Percentiles rank a stretch among this genome's conserved stretches.
These are phyloP conservation scores for Phytopythium montanum DNA, from an alignment of 352 stramenopile genomes.

Conservation along the genomic window DNA sequence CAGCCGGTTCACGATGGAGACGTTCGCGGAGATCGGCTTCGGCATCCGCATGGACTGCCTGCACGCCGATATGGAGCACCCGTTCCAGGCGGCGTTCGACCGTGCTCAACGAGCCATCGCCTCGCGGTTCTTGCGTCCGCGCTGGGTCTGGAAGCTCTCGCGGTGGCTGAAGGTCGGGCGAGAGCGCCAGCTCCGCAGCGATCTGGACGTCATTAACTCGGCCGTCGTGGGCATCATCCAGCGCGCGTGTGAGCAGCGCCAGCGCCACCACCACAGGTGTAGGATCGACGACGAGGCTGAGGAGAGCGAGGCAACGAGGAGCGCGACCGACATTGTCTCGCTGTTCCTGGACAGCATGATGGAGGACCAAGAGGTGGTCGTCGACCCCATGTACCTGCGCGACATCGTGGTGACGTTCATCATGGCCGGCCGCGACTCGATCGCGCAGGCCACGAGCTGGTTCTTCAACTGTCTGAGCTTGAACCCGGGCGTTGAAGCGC, in stretches of 20 bases:
- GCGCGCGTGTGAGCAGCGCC: constrained; percentile 19
- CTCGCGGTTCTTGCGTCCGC: constrained; percentile 28
- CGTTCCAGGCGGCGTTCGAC: constrained; percentile 53
- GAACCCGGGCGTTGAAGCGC: constrained; percentile 38
- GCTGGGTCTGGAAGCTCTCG: constrained; percentile 45
- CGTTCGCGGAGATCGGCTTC: constrained; percentile 56
- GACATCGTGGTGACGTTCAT: constrained; percentile 82
- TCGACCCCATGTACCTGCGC: constrained; percentile 46
- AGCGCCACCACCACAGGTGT: neutral
- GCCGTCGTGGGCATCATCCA: constrained; percentile 43
- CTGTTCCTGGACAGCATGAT: constrained; percentile 35
- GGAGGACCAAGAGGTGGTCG: constrained; percentile 10
- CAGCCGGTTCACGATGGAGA: constrained; percentile 45
- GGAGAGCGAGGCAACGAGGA: neutral
- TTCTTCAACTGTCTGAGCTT: constrained; percentile 59
- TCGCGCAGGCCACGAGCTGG: constrained; percentile 69
- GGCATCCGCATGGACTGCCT: constrained; percentile 42
- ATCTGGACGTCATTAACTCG: constrained; percentile 43
- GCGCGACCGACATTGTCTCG: constrained; percentile 31
- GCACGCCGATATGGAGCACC: constrained; percentile 33
- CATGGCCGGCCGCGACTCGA: constrained; percentile 78
- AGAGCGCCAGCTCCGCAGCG: constrained; percentile 28
- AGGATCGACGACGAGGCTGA: neutral
- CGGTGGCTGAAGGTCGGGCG: constrained; percentile 24
- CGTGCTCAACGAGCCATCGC: constrained; percentile 22